Percentiles rank a stretch among this genome's conserved stretches.
These are phyloP conservation scores for Starmera amethionina DNA, from an alignment of 805 yeast species.

Conservation along the genomic window DNA sequence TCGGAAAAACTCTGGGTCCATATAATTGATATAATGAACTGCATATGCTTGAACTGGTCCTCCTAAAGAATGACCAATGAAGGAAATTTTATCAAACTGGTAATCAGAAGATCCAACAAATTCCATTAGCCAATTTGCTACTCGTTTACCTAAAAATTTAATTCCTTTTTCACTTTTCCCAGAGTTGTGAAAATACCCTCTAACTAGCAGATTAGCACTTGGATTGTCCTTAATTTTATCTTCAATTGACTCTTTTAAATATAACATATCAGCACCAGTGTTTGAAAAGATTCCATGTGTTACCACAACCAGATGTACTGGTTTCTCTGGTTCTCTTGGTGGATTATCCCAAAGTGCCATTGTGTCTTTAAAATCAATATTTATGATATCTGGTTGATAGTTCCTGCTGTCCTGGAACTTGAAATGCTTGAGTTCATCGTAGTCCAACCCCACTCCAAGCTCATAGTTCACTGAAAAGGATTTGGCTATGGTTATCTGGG, in stretches of 20 bases:
- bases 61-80: constrained; percentile 89
- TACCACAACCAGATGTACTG: constrained; percentile 73
- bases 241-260: constrained; percentile 73
- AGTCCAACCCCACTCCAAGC: constrained; percentile 44
- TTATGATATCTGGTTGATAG: background rate
- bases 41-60: constrained; percentile 91
- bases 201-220: constrained; percentile 49
- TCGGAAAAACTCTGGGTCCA: constrained; percentile 62
- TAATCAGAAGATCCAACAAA: constrained; percentile 33
- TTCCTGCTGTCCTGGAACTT: background rate
- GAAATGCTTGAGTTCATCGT: constrained; percentile 9
- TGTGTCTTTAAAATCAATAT: constrained; percentile 14
- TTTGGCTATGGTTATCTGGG: constrained; percentile 69
- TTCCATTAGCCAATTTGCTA: constrained; percentile 55
- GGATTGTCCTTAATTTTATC: constrained; percentile 12
- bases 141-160: constrained; percentile 69
- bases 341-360: constrained; percentile 70
- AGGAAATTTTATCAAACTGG: constrained; percentile 58
- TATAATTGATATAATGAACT: constrained; percentile 54
- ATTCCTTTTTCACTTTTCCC: constrained; percentile 88
- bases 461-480: constrained; percentile 62
- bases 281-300: constrained; percentile 94
- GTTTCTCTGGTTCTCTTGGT: constrained; percentile 34
- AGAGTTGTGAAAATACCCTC: constrained; percentile 77
- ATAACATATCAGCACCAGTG: constrained; percentile 82